Evolutionary conservation across 2,329 filamentous ascomycete genomes (phyloP).

Genomic region (Penicillium griseofulvum): DNA sequence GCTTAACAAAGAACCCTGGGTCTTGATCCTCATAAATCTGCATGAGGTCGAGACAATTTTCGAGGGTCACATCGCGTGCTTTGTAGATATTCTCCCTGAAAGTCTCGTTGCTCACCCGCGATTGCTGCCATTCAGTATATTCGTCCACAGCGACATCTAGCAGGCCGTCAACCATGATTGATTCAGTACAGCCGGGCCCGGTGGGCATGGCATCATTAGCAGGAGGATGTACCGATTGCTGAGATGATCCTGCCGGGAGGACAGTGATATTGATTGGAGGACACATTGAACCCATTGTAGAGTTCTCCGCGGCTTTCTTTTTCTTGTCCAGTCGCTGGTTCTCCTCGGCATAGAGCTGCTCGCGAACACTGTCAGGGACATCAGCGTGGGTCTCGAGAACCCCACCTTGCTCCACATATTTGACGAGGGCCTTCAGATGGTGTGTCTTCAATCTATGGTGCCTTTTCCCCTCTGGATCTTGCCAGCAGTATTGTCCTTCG

Average conservation of each 20-base stretch:
- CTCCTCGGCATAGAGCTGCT: slow-evolving; percentile 35
- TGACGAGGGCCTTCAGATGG: slow-evolving; percentile 31
- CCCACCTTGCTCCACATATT: slow-evolving; percentile 21
- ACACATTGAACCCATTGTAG: slow-evolving; percentile 10
- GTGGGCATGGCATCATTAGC: not conserved
- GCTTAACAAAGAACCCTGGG: slow-evolving; percentile 1
- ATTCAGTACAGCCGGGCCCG: not conserved
- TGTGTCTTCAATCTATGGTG: slow-evolving; percentile 31
- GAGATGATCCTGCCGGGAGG: slow-evolving; percentile 17
- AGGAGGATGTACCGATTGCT: slow-evolving; percentile 1
- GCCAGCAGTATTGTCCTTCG: slow-evolving; percentile 33
- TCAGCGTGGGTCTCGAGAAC: slow-evolving; percentile 23
- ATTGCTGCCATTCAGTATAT: slow-evolving; percentile 30
- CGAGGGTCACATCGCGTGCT: slow-evolving; percentile 20
- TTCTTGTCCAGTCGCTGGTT: slow-evolving; percentile 22
- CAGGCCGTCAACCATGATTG: slow-evolving; percentile 8
- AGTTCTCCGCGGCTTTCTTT: slow-evolving; percentile 17
- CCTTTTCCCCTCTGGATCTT: slow-evolving; percentile 34
- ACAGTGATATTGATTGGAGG: slow-evolving; percentile 28
- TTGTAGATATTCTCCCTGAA: slow-evolving; percentile 25
- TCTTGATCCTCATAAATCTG: slow-evolving; percentile 3
- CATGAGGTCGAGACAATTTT: slow-evolving; percentile 4
- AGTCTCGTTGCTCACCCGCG: slow-evolving; percentile 17
- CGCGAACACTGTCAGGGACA: slow-evolving; percentile 30
- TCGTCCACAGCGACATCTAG: slow-evolving; percentile 22